Evolutionary conservation across 345 rosid species (phyloP).

Genomic region (Melaleuca quinquenervia): DNA sequence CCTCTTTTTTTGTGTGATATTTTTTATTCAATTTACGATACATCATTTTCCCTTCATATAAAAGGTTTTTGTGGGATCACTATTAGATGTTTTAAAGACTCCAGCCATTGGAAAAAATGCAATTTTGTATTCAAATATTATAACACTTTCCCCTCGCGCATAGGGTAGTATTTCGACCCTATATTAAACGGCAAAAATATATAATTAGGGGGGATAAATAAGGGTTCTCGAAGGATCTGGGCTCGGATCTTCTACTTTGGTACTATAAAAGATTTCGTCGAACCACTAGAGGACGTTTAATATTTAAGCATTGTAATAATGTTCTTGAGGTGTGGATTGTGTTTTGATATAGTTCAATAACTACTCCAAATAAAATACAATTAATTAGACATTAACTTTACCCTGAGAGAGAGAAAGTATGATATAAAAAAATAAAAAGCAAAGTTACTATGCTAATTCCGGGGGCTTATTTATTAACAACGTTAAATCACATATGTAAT

Average conservation of each 20-base stretch:
- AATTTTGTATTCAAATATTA: no score
- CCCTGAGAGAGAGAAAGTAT: neutral
- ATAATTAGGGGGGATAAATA: neutral
- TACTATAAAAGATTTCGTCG: neutral
- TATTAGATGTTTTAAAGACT: neutral
- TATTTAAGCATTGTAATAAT: neutral
- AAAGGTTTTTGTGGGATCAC: no score
- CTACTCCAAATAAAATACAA: neutral
- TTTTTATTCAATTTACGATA: no score
- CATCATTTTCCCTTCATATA: no score
- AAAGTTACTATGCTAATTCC: neutral
- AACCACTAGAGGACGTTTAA: neutral
- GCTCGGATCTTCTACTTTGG: neutral
- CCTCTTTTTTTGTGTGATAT: no score
- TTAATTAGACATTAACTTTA: neutral
- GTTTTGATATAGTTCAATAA: neutral
- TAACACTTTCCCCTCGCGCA: neutral
- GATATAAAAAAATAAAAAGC: neutral
- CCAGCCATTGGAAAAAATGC: neutral
- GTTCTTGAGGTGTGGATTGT: neutral
- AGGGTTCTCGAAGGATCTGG: neutral
- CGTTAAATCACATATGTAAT: no score
- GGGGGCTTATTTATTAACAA: no score
- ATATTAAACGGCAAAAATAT: neutral
- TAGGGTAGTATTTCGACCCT: neutral